These are phyloP conservation scores for Cladosporium austrohemisphaericum DNA, from an alignment of 2,329 filamentous ascomycete species.

Conservation along the genomic window DNA sequence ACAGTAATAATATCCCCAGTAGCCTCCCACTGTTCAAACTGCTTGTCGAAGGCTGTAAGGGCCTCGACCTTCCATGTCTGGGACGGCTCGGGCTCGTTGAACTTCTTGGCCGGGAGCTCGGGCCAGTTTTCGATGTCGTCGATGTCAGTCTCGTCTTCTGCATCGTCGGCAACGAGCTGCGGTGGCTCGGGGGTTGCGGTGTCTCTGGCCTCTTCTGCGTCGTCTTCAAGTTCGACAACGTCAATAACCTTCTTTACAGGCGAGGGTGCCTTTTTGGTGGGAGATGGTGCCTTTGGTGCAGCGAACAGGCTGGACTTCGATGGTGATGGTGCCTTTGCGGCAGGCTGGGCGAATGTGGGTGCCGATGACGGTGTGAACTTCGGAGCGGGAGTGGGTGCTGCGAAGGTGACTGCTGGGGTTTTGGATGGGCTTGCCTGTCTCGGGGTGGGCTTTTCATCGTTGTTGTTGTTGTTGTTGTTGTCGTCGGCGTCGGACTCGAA, in stretches of 20 bases:
- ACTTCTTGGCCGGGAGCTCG: conserved; percentile 4
- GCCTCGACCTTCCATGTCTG: conserved; percentile 3
- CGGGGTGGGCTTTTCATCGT: neutral
- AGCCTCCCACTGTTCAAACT: conserved; percentile 1
- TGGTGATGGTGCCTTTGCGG: neutral
- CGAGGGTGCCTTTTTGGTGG: conserved; percentile 4
- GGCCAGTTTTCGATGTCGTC: conserved; percentile 9
- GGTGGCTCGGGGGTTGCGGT: conserved; percentile 6
- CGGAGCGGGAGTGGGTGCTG: neutral
- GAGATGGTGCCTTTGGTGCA: neutral
- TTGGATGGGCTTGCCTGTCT: conserved; percentile 2
- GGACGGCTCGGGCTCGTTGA: conserved; percentile 1
- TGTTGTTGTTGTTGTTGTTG: conserved; percentile 10
- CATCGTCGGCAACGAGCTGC: neutral
- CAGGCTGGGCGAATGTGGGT: neutral
- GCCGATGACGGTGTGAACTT: too few relatives aligned
- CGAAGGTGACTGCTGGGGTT: neutral
- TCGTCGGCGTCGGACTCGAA: conserved; percentile 18
- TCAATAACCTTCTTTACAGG: neutral
- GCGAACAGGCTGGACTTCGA: neutral
- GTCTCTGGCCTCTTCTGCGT: neutral
- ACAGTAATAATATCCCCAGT: conserved; percentile 1
- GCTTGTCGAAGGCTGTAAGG: neutral
- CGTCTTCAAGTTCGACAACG: conserved; percentile 1
- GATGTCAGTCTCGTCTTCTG: neutral